Evolutionary conservation across 2,329 filamentous ascomycete species (phyloP).

Genomic region (Nemania diffusa): DNA sequence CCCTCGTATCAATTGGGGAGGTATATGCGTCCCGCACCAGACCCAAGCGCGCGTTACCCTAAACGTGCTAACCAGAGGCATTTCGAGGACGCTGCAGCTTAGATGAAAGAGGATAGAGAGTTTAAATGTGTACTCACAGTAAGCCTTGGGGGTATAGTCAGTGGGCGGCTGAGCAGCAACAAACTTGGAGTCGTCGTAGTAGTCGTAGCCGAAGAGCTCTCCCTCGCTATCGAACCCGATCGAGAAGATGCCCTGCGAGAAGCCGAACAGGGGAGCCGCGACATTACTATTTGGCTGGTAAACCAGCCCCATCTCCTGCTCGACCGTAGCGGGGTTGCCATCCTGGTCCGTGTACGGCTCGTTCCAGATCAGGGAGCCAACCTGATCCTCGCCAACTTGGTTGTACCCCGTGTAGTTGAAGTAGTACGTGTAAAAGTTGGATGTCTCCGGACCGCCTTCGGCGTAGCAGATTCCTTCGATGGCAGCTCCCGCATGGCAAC

Average conservation of each 20-base stretch:
- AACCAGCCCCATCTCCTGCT: slow-evolving; percentile 40
- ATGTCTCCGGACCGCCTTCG: slow-evolving; percentile 16
- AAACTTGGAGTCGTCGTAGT: slow-evolving; percentile 47
- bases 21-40: background rate
- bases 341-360: slow-evolving; percentile 40
- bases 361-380: slow-evolving; percentile 48
- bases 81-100: background rate
- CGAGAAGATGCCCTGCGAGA: slow-evolving; percentile 20
- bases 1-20: background rate
- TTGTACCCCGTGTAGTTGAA: slow-evolving; percentile 49
- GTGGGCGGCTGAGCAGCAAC: slow-evolving; percentile 36
- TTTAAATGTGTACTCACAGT: slow-evolving; percentile 36
- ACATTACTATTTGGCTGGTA: slow-evolving; percentile 48
- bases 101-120: background rate
- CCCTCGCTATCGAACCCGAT: slow-evolving; percentile 48
- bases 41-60: background rate
- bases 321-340: slow-evolving; percentile 25
- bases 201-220: slow-evolving; percentile 45
- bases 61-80: background rate
- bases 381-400: slow-evolving; percentile 29
- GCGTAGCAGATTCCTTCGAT: slow-evolving; percentile 49
- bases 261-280: slow-evolving; percentile 46
- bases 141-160: slow-evolving; percentile 28
- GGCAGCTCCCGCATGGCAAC: slow-evolving; percentile 52
- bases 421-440: slow-evolving; percentile 45